Percentiles rank a stretch among this genome's conserved stretches.
Evolutionary conservation across 2,329 filamentous ascomycete genomes (phyloP).

Genomic region (Hymenoscyphus fructigenus): DNA sequence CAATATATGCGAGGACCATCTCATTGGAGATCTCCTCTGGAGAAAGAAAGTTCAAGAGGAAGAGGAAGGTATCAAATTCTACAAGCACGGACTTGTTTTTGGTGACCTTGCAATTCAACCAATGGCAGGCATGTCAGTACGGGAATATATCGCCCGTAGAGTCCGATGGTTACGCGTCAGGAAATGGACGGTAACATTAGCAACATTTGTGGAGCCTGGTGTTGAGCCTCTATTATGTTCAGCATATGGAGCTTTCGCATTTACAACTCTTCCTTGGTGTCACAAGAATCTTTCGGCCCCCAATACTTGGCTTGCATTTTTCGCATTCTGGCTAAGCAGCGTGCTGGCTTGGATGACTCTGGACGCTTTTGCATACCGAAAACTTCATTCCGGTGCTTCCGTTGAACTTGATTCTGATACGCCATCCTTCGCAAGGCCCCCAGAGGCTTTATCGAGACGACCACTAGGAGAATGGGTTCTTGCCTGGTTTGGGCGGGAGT

Average conservation of each 20-base stretch:
- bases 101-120: conserved; percentile 91
- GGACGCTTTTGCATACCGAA: conserved; percentile 72
- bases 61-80: conserved; percentile 47
- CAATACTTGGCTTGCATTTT: conserved; percentile 67
- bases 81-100: conserved; percentile 80
- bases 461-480: conserved; percentile 69
- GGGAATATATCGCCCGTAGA: conserved; percentile 75
- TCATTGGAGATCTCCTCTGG: conserved; percentile 93
- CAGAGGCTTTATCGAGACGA: conserved; percentile 50
- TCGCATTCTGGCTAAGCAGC: conserved; percentile 62
- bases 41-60: conserved; percentile 57
- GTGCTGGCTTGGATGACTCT: conserved; percentile 70
- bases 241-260: conserved; percentile 73
- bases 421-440: conserved; percentile 71
- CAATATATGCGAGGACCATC: conserved; percentile 96
- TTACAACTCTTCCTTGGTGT: conserved; percentile 71
- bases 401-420: conserved; percentile 71
- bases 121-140: conserved; percentile 75
- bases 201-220: conserved; percentile 88
- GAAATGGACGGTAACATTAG: conserved; percentile 88
- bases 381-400: conserved; percentile 70
- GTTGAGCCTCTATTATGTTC: conserved; percentile 87
- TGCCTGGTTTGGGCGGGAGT: conserved; percentile 83
- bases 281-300: conserved; percentile 51
- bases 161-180: conserved; percentile 89